A percentile compares a stretch with the other conserved stretches of the same genome.
These are phyloP conservation scores for Zoysia japonica DNA, from an alignment of 176 grass and related monocot species.

Conservation along the genomic window DNA sequence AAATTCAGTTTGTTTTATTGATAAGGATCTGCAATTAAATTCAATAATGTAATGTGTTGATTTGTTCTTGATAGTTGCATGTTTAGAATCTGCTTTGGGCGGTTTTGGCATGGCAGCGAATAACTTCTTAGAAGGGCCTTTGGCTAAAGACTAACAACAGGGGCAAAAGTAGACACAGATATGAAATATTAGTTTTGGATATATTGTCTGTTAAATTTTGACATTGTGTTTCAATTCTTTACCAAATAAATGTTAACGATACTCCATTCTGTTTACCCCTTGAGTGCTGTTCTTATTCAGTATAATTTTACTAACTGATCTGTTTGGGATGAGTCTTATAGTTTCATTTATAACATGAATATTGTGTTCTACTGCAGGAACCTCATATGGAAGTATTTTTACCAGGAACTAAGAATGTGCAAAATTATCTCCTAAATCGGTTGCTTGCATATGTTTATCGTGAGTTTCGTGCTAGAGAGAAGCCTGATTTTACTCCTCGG, in stretches of 20 bases:
- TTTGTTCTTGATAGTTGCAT: slow-evolving; percentile 12
- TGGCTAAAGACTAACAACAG: background rate
- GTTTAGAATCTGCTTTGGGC: background rate
- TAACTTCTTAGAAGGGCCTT: background rate
- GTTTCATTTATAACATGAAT: slow-evolving; percentile 13
- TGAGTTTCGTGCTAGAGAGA: slow-evolving; percentile 87
- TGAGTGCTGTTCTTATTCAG: background rate
- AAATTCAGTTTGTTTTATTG: slow-evolving; percentile 30
- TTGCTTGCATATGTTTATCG: slow-evolving; percentile 84
- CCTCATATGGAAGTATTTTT: slow-evolving; percentile 94
- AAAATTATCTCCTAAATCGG: slow-evolving; percentile 83
- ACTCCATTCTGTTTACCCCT: slow-evolving; percentile 14
- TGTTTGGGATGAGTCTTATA: slow-evolving; percentile 24
- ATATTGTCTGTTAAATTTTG: slow-evolving; percentile 15
- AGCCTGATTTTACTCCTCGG: slow-evolving; percentile 58
- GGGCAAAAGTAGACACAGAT: background rate
- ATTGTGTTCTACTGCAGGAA: slow-evolving; percentile 59
- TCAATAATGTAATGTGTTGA: background rate
- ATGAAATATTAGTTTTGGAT: background rate
- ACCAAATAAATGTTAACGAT: background rate
- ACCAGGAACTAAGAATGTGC: slow-evolving; percentile 67
- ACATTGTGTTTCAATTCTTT: slow-evolving; percentile 13
- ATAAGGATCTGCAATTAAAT: slow-evolving; percentile 6
- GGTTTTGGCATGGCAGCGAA: background rate
- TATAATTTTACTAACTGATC: slow-evolving; percentile 18